Evolutionary conservation across 2,329 filamentous ascomycete genomes (phyloP).

Genomic region (Aspergillus brunneoviolaceus): DNA sequence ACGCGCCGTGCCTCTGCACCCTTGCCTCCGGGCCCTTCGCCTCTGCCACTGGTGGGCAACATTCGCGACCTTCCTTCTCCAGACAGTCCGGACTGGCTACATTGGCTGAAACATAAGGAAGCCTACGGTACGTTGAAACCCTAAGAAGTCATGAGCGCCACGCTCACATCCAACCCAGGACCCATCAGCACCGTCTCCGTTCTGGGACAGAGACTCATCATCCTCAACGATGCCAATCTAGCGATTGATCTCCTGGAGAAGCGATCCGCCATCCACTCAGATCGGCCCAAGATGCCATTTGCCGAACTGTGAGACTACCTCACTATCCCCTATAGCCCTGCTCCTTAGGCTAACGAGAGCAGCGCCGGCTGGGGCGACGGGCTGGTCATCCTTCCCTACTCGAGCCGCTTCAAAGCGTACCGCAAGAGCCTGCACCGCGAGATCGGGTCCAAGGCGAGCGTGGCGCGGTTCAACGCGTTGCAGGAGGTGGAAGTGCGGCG

Average conservation of each 20-base stretch:
- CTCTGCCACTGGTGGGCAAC: conserved; percentile 51
- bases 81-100: conserved; percentile 36
- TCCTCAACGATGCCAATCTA: conserved; percentile 32
- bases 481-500: conserved; percentile 47
- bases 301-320: conserved; percentile 28
- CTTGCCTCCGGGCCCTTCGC: conserved; percentile 52
- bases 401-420: conserved; percentile 38
- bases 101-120: conserved; percentile 46
- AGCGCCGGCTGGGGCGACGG: conserved; percentile 41
- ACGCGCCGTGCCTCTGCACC: not conserved
- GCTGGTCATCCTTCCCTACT: conserved; percentile 36
- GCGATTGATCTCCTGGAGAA: conserved; percentile 36
- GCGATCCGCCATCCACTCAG: conserved; percentile 27
- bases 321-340: not conserved
- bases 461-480: conserved; percentile 41
- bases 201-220: conserved; percentile 32
- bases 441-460: conserved; percentile 45
- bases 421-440: conserved; percentile 48
- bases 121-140: conserved; percentile 27
- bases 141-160: no score
- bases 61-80: conserved; percentile 47
- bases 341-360: not conserved
- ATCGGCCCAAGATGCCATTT: conserved; percentile 27
- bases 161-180: conserved; percentile 12
- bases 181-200: conserved; percentile 38